Evolutionary conservation across 2,329 filamentous ascomycete genomes (phyloP), one percentile per base, ranked within the genome.

Genomic region (Colletotrichum brevisporum): DNA sequence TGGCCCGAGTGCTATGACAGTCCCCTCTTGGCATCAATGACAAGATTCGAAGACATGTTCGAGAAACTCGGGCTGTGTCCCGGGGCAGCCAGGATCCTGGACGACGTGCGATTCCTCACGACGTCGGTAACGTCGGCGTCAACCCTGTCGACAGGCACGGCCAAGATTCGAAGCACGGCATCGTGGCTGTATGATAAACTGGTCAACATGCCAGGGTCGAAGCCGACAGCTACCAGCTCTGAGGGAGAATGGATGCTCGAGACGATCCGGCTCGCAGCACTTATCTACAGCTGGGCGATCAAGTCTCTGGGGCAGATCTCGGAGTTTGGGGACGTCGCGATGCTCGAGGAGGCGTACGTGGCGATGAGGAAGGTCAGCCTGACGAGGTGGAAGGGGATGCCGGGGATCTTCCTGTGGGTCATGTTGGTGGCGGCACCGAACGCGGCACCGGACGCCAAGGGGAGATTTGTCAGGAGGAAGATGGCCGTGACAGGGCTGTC

Each of bases 401-500:
- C 77, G 0, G 78, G 77, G 3, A 73, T 78, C 1, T 79, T 77
- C 57, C 67, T 77, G 24, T 79, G 76, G 76, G 63, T 78, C 36
- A 68, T 78, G 62, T 56, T 78, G 36, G 72, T 76, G 18, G 73
- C 73, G 5, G 72, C 70, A 26, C 75, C 76, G 12, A 76, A 71
- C 18, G 71, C 74, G 6, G 70, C 70, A 26, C 63, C 72, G 51
- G 74, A 73, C 50, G 63, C 72, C 24, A 72, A 75, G 62, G 76
- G 73, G 4, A 73, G 74, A 43, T 78, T 76, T 51, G 65, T 78
- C 51, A 74, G 77, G 60, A 73, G 75, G 50, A 75, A 78, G 72
- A 72, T 76, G 64, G 74, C 75, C 24, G 72, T 74, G 6, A 72
- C 74, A 5, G 74, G 73, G 26, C 73, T 78, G 62, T 71, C 73